Evolutionary conservation across 2,329 filamentous ascomycete species (phyloP).

Genomic region (Aspergillus floridensis): DNA sequence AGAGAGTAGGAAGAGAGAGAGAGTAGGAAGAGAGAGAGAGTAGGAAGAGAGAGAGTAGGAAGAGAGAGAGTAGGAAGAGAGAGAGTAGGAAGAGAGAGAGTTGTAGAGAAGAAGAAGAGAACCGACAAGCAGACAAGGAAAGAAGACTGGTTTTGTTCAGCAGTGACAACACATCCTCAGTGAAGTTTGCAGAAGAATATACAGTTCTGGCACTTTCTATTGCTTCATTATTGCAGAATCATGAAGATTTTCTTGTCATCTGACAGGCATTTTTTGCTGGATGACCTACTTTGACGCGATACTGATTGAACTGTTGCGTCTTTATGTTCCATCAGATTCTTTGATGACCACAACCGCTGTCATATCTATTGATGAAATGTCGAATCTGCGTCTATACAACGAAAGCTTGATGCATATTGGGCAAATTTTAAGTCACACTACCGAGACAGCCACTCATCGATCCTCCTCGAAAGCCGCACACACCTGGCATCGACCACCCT

Average conservation of each 20-base stretch:
- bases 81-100: not conserved
- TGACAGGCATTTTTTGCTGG: too few species aligned
- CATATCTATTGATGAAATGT: too few species aligned
- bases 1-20: not conserved
- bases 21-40: not conserved
- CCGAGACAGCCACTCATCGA: constrained; percentile 17
- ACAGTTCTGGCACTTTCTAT: too few species aligned
- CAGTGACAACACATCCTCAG: too few species aligned
- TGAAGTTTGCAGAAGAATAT: too few species aligned
- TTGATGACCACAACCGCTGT: not conserved
- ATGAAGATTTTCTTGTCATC: too few species aligned
- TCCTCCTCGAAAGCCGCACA: constrained; percentile 16
- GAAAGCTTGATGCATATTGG: too few species aligned
- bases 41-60: not conserved
- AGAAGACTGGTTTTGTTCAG: not conserved
- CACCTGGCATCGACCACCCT: constrained; percentile 22
- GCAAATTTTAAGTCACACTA: too few species aligned
- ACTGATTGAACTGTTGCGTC: too few species aligned
- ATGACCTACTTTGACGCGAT: too few species aligned
- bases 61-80: not conserved
- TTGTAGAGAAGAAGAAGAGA: not conserved
- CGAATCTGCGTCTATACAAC: too few species aligned
- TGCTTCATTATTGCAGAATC: not conserved
- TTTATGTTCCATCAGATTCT: not conserved
- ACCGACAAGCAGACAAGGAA: not conserved